phyloP scores from a whole-genome alignment of 2,329 filamentous ascomycete genomes.

The Anthostomella pinea region DNA sequence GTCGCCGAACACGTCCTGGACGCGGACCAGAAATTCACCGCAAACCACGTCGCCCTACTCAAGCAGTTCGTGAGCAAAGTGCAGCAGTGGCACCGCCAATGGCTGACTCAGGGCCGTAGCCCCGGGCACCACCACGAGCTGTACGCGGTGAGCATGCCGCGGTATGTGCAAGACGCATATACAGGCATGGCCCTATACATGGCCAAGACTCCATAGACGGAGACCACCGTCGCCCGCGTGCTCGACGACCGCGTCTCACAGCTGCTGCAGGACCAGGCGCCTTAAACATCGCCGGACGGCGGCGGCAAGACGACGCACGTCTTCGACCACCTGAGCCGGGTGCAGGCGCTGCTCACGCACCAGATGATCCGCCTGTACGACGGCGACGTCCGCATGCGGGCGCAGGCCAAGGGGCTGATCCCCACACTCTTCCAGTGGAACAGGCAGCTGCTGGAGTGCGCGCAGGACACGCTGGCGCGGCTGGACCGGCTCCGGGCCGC shows the following conservation, averaged over 20 bases:
- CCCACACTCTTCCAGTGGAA: conserved; percentile 27
- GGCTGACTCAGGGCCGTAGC: conserved; percentile 21
- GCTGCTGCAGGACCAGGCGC: conserved; percentile 21
- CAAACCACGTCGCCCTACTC: conserved; percentile 14
- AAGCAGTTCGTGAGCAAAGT: conserved; percentile 27
- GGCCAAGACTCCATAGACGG: conserved; percentile 14
- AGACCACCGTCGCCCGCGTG: conserved; percentile 16
- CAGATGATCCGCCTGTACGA: conserved; percentile 35
- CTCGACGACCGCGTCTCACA: conserved; percentile 25
- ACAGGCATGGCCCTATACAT: conserved; percentile 22
- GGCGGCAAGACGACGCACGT: conserved; percentile 8
- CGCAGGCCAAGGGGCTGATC: conserved; percentile 30
- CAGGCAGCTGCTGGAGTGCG: conserved; percentile 20
- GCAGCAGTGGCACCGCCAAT: conserved; percentile 22
- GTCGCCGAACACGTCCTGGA: conserved; percentile 18
- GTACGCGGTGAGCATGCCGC: conserved; percentile 24
- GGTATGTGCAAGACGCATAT: conserved; percentile 26
- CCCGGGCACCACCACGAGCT: conserved; percentile 25
- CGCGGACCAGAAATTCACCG: conserved; percentile 2
- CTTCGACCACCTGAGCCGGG: conserved; percentile 21
- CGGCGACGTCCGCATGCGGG: conserved; percentile 33
- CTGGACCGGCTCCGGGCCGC: conserved; percentile 12
- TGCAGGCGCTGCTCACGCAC: conserved; percentile 29
- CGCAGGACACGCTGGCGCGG: conserved; percentile 7
- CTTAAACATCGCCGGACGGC: conserved; percentile 11